Conservation (phyloP, 345 rosid genomes). For the Salix dunnii region DNA sequence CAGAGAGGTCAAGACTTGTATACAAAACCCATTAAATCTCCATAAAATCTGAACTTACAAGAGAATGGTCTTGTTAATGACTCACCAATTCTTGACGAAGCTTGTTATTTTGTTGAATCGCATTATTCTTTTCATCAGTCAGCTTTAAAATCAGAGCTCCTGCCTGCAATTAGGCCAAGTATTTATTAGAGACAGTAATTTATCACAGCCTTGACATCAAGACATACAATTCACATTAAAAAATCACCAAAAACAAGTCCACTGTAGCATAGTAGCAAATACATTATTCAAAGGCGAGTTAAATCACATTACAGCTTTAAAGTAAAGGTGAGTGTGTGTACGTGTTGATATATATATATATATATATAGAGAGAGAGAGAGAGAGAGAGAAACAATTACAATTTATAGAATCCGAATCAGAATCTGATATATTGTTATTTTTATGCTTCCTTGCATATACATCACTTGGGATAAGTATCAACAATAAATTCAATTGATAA, state of each 20-base stretch:
- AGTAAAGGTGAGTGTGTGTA: neutral
- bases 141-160: constrained; percentile 52
- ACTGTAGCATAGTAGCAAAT: neutral
- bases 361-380: neutral
- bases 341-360: neutral
- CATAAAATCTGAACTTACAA: neutral
- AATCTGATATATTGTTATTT: neutral
- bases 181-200: neutral
- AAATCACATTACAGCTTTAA: neutral
- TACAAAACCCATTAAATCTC: neutral
- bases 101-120: constrained; percentile 51
- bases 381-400: neutral
- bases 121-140: constrained; percentile 57
- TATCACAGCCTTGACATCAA: constrained; percentile 2
- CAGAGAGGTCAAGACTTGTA: neutral
- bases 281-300: neutral
- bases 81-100: constrained; percentile 73
- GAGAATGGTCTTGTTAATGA: neutral
- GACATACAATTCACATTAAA: neutral
- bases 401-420: too few species aligned
- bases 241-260: neutral
- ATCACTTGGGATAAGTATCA: neutral
- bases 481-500: neutral
- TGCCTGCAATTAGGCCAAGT: constrained; percentile 40
- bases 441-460: neutral